Evolutionary conservation across 1,284 basidiomycete species (phyloP).

Genomic region (Papiliotrema terrestris): DNA sequence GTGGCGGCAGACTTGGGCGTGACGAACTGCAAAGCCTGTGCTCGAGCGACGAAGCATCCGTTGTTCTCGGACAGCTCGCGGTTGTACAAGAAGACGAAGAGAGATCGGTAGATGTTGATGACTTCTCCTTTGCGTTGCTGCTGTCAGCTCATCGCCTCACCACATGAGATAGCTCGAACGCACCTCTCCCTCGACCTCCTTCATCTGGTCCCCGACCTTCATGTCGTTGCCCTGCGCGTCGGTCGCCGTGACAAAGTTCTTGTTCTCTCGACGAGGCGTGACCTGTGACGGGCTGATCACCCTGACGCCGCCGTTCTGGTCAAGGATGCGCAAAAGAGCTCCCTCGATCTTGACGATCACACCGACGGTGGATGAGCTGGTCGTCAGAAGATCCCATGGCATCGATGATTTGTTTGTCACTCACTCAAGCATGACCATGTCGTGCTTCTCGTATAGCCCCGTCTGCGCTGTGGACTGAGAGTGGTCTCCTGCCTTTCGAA

Average conservation of each 20-base stretch:
- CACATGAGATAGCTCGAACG: constrained; percentile 26
- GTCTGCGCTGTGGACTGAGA: constrained; percentile 83
- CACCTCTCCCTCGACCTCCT: constrained; percentile 87
- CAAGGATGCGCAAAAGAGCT: constrained; percentile 89
- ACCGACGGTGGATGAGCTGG: constrained; percentile 83
- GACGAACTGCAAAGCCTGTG: constrained; percentile 71
- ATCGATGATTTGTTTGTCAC: constrained; percentile 37
- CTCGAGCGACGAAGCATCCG: constrained; percentile 80
- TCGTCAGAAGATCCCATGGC: constrained; percentile 9
- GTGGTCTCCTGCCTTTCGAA: constrained; percentile 95
- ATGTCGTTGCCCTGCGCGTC: constrained; percentile 78
- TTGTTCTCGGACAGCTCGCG: constrained; percentile 86
- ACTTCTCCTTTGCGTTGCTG: constrained; percentile 87
- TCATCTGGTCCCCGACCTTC: constrained; percentile 80
- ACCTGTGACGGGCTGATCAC: constrained; percentile 94
- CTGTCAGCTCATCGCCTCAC: constrained; percentile 1
- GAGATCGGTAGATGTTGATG: constrained; percentile 90
- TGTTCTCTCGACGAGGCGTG: constrained; percentile 76
- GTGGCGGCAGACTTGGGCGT: constrained; percentile 66
- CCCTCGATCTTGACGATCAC: constrained; percentile 98
- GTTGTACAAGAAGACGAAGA: constrained; percentile 91
- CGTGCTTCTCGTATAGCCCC: constrained; percentile 92
- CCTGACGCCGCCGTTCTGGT: constrained; percentile 86
- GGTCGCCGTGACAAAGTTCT: constrained; percentile 77
- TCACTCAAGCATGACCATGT: constrained; percentile 93